Evolutionary conservation across 805 yeast genomes (phyloP).

Genomic region (Hanseniaspora lindneri): DNA sequence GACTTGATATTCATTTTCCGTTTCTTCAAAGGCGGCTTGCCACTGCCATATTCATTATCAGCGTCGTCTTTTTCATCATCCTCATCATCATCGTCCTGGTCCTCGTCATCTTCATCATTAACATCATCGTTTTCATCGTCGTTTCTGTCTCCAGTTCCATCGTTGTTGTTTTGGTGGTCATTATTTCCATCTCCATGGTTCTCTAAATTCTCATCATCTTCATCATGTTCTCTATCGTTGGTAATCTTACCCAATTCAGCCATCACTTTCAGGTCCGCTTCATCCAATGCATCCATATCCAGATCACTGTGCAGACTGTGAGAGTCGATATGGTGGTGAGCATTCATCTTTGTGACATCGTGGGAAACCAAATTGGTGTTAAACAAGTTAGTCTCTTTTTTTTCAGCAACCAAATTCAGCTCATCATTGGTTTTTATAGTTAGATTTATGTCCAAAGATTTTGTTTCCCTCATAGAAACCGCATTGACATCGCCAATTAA

Average conservation of each 20-base stretch:
- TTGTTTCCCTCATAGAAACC: background rate
- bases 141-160: background rate
- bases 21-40: conserved; percentile 2
- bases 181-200: conserved; percentile 4
- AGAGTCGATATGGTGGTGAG: too few relatives aligned
- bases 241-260: conserved; percentile 12
- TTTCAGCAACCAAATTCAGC: too few relatives aligned
- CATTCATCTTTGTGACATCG: too few relatives aligned
- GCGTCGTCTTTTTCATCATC: background rate
- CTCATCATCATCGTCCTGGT: background rate
- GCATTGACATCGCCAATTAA: background rate
- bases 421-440: background rate
- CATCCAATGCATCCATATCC: conserved; percentile 15
- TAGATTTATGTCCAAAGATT: background rate
- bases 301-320: conserved; percentile 11
- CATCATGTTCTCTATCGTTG: conserved; percentile 1
- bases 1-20: conserved; percentile 8
- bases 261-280: conserved; percentile 14
- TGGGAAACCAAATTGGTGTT: too few relatives aligned
- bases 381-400: too few relatives aligned
- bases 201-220: background rate
- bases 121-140: conserved; percentile 6
- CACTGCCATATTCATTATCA: background rate
- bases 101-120: background rate
- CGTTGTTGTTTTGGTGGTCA: conserved; percentile 1